Conservation (phyloP, 139 green algal genomes). For the Zygnema circumcarinatum region DNA sequence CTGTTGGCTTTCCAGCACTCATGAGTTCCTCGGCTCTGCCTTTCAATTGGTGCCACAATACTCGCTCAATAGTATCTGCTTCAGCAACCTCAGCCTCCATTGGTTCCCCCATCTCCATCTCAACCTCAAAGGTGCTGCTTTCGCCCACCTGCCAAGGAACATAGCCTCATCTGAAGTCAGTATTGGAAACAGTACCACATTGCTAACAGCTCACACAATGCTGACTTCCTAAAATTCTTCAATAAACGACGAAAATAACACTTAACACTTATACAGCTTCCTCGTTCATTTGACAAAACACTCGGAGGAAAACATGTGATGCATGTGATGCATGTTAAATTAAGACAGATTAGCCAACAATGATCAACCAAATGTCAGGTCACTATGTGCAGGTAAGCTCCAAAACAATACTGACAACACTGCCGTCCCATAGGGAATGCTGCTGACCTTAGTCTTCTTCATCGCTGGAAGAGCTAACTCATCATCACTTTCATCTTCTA, state of each 20-base stretch:
- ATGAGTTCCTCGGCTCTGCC: slow-evolving; percentile 43
- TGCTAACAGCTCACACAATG: neutral
- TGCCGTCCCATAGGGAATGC: too few relatives aligned
- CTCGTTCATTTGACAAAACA: too few relatives aligned
- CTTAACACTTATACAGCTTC: slow-evolving; percentile 20
- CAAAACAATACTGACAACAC: too few relatives aligned
- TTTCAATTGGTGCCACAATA: slow-evolving; percentile 56
- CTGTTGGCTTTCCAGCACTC: slow-evolving; percentile 7
- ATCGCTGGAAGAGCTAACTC: slow-evolving; percentile 11
- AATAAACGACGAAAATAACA: slow-evolving; percentile 55
- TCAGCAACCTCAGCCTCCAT: slow-evolving; percentile 46
- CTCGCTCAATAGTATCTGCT: slow-evolving; percentile 68
- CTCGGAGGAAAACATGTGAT: too few relatives aligned
- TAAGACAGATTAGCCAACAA: too few relatives aligned
- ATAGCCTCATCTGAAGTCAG: neutral
- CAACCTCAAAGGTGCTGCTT: neutral
- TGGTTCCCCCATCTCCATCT: neutral
- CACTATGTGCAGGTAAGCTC: too few relatives aligned
- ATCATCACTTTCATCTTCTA: slow-evolving; percentile 56
- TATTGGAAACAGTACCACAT: neutral
- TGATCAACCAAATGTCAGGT: too few relatives aligned
- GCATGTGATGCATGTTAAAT: too few relatives aligned
- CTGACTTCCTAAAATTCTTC: neutral
- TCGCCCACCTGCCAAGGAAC: slow-evolving; percentile 14
- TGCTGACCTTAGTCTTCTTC: slow-evolving; percentile 35